Base-by-base conservation (phyloP, 2,329 filamentous ascomycete species). In the Cladophialophora immunda region DNA sequence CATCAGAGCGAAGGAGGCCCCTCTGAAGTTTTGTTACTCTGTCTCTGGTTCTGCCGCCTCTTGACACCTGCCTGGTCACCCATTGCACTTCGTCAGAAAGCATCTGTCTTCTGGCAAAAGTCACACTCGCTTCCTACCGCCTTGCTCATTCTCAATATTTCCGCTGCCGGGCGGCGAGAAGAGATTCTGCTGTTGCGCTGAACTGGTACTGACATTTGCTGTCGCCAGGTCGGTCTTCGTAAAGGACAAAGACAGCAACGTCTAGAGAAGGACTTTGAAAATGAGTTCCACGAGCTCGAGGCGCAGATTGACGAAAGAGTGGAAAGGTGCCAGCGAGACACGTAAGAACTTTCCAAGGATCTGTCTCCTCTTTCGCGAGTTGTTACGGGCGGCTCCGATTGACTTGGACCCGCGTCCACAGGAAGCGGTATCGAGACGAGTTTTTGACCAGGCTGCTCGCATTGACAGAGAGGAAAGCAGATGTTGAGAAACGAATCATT, bases 241-340 rank as follows among this genome's bases (percentile, higher is more conserved):
- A 68, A 66, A 62, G 68, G 57, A 17, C 62, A 68, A 58, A 66
- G 62, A 56, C 68, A 70, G 25, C 58, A 60, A n/a, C 65, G 58
- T 32, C 62, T 70, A 15, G 65, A 70, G 38, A 38, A 32, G 22
- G 65, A 65, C 17, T 68, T 68, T 62, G 68, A 68, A 19, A 52
- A 13, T 27, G 55, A 62, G 29, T 47, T 65, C 9, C 47, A 36
- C 6, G 50, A 64, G 17, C 30, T 68, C 8, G 53, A 66, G 19
- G 57, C 32, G 0, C 50, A 57, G 22, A 55, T 70, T 29, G 59
- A 70, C 25, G 56, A 55, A 15, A 58, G 59, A 25, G 56, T 32
- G 13, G 27, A 54, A 7, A 47, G 54, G 13, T 36, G 63, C 41
- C 54, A 53, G 32, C 36, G 55, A 34, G 56, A 68, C 9, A 47